A percentile compares a stretch with the other conserved stretches of the same genome.
phyloP scores from a whole-genome alignment of 2,329 filamentous ascomycete genomes.

The Nemania abortiva region DNA sequence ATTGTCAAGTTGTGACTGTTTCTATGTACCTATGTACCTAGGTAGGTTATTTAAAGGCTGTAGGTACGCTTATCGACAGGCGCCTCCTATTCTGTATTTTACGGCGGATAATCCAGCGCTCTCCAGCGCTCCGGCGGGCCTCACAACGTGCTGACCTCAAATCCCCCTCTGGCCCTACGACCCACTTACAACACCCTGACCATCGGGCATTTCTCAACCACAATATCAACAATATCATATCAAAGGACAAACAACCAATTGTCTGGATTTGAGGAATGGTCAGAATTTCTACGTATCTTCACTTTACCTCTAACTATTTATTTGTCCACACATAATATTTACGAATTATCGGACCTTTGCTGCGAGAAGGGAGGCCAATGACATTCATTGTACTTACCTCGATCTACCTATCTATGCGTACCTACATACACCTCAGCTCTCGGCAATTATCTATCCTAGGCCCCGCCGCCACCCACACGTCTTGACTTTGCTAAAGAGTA shows the following conservation, averaged over 20 bases:
- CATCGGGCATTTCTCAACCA: not conserved
- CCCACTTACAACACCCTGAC: not conserved
- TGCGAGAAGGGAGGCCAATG: not conserved
- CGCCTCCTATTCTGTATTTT: no score
- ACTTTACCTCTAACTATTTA: not conserved
- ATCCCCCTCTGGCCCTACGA: not conserved
- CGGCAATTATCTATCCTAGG: slow-evolving; percentile 10
- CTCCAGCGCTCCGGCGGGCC: no score
- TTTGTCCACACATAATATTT: not conserved
- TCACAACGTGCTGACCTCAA: not conserved
- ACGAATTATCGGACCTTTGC: not conserved
- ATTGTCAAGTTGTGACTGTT: no score
- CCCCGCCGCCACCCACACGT: slow-evolving; percentile 19
- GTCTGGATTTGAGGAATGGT: not conserved
- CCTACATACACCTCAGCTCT: not conserved
- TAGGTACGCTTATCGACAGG: no score
- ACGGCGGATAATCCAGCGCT: no score
- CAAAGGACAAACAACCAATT: not conserved
- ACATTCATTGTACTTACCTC: not conserved
- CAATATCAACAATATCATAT: not conserved
- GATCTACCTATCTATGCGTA: no score
- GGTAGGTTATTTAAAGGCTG: no score
- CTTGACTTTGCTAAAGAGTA: not conserved
- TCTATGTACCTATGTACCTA: not conserved
- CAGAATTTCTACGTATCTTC: not conserved